These are phyloP conservation scores for Chalciporus chontae DNA, from an alignment of 768 basidiomycete species.

Conservation along the genomic window DNA sequence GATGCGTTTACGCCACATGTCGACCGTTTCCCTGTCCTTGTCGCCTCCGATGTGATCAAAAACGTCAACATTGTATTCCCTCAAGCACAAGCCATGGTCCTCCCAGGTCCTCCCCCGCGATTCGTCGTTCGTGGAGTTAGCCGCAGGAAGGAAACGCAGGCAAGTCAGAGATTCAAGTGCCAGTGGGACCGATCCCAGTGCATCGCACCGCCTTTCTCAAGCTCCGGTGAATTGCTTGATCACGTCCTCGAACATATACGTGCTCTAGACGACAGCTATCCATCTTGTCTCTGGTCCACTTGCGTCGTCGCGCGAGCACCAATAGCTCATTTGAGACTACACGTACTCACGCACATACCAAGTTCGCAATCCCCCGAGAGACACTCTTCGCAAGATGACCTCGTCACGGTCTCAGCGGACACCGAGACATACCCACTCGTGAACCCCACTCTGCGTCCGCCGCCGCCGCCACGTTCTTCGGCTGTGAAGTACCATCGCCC, in stretches of 20 bases:
- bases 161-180: constrained; percentile 68
- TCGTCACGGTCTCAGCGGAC: constrained; percentile 60
- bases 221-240: constrained; percentile 66
- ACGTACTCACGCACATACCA: constrained; percentile 76
- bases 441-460: constrained; percentile 62
- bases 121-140: constrained; percentile 90
- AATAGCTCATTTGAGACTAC: constrained; percentile 54
- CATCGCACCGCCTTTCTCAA: constrained; percentile 40
- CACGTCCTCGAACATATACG: constrained; percentile 62
- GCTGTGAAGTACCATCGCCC: constrained; percentile 58
- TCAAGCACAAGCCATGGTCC: constrained; percentile 82
- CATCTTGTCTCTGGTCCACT: constrained; percentile 68
- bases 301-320: constrained; percentile 50
- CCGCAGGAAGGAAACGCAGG: constrained; percentile 54
- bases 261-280: constrained; percentile 40
- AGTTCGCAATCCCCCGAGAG: constrained; percentile 50
- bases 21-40: constrained; percentile 58
- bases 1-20: constrained; percentile 67
- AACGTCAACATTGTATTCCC: constrained; percentile 85
- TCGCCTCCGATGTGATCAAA: constrained; percentile 93
- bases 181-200: constrained; percentile 71
- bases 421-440: constrained; percentile 53
- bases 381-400: constrained; percentile 70
- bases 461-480: constrained; percentile 68
- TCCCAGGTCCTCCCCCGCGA: constrained; percentile 63